phyloP scores from a whole-genome alignment of 148 eudicot species.

The Rhododendron vialii region DNA sequence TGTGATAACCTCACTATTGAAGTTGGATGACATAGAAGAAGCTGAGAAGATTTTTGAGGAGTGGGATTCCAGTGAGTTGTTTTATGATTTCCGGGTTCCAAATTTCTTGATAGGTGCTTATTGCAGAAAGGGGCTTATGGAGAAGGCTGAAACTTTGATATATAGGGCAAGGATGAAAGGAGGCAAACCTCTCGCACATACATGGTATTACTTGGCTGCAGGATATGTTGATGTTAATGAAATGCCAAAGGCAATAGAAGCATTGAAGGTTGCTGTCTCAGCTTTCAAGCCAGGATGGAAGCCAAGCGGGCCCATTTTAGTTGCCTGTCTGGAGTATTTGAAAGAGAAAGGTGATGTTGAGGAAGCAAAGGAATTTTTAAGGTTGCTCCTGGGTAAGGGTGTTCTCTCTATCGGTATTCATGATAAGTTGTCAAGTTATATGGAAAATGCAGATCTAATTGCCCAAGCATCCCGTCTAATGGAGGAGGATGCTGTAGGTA shows the following conservation, averaged over 20 bases:
- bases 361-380: constrained; percentile 9
- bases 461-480: neutral
- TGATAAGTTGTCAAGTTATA: constrained; percentile 6
- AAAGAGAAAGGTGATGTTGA: constrained; percentile 30
- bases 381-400: constrained; percentile 20
- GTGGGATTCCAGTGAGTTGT: constrained; percentile 34
- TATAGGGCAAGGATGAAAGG: constrained; percentile 22
- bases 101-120: constrained; percentile 32
- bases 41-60: constrained; percentile 39
- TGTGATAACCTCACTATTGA: constrained; percentile 34
- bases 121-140: constrained; percentile 33
- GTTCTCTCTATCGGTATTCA: constrained; percentile 15
- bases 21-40: constrained; percentile 32
- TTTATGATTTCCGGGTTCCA: constrained; percentile 29
- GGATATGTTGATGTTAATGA: constrained; percentile 26
- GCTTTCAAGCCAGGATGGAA: constrained; percentile 15
- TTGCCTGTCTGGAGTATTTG: constrained; percentile 28
- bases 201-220: constrained; percentile 32
- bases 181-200: constrained; percentile 20
- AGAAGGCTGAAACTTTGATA: constrained; percentile 39
- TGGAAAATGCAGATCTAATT: constrained; percentile 8
- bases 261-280: constrained; percentile 24
- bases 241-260: constrained; percentile 37
- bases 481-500: constrained; percentile 3
- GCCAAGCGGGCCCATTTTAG: constrained; percentile 13